These are phyloP conservation scores for Collybia nuda DNA, from an alignment of 768 basidiomycete genomes.

Conservation along the genomic window DNA sequence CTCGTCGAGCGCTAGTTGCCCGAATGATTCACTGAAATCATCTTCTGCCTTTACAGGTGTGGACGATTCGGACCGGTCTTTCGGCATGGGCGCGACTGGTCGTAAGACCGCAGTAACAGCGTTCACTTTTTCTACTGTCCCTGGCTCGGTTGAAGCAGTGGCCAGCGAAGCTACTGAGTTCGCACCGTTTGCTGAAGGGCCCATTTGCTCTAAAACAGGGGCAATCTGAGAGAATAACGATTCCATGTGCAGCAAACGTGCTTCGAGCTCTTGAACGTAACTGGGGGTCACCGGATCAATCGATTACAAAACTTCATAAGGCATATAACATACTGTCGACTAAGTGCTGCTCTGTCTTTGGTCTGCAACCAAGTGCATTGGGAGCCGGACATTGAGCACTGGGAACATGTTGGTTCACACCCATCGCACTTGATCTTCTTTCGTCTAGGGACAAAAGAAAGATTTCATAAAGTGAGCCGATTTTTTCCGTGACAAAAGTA, in stretches of 20 bases:
- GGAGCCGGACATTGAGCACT: conserved; percentile 71
- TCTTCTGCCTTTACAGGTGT: conserved; percentile 61
- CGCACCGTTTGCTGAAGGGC: conserved; percentile 47
- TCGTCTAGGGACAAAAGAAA: conserved; percentile 46
- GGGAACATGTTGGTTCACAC: conserved; percentile 81
- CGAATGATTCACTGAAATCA: conserved; percentile 83
- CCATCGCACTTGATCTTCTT: conserved; percentile 97
- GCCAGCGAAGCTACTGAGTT: conserved; percentile 30
- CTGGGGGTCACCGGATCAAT: conserved; percentile 35
- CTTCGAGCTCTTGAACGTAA: conserved; percentile 91
- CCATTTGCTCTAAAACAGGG: conserved; percentile 74
- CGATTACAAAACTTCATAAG: conserved; percentile 6
- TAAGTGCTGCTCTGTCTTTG: conserved; percentile 86
- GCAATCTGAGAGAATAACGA: conserved; percentile 80
- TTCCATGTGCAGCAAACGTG: conserved; percentile 86
- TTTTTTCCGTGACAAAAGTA: conserved; percentile 14
- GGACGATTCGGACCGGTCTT: conserved; percentile 32
- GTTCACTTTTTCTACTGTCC: conserved; percentile 28
- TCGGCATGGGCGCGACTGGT: conserved; percentile 32
- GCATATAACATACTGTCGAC: conserved; percentile 70
- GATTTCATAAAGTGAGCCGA: conserved; percentile 7
- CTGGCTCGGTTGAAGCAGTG: conserved; percentile 27
- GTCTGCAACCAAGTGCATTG: conserved; percentile 90
- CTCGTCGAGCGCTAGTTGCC: conserved; percentile 85
- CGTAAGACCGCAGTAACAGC: conserved; percentile 34